phyloP scores from a whole-genome alignment of 352 stramenopile species.

The Pythium folliculosum region DNA sequence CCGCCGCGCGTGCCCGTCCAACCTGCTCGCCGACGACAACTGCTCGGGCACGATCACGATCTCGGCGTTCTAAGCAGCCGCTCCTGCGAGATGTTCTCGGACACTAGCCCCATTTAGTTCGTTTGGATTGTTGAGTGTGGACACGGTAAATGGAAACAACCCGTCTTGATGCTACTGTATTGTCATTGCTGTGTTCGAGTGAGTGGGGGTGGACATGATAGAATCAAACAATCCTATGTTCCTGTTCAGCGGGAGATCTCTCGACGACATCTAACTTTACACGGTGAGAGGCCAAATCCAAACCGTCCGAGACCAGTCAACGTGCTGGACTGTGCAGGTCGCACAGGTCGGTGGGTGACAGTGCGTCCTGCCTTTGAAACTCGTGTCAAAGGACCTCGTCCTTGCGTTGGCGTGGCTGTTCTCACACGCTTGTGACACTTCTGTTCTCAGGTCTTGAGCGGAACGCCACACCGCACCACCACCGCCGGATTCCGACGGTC shows the following conservation, averaged over 20 bases:
- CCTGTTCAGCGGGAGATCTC: too few species aligned
- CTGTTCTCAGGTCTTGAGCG: slow-evolving; percentile 17
- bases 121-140: background rate
- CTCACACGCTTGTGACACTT: background rate
- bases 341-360: background rate
- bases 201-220: too few species aligned
- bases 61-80: slow-evolving; percentile 7
- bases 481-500: too few species aligned
- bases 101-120: background rate
- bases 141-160: background rate
- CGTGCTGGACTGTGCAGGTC: too few species aligned
- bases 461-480: too few species aligned
- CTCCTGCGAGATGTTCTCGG: background rate
- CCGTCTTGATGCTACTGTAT: too few species aligned
- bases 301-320: too few species aligned
- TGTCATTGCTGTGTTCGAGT: too few species aligned
- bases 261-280: too few species aligned
- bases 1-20: slow-evolving; percentile 46
- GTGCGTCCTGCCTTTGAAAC: background rate
- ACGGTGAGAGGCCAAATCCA: too few species aligned
- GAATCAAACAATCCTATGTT: too few species aligned
- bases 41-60: slow-evolving; percentile 45
- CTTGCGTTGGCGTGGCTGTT: background rate
- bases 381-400: background rate
- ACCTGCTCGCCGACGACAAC: slow-evolving; percentile 71